These are phyloP conservation scores for Microbotryomycetes sp. DNA, from an alignment of 1,284 basidiomycete species.

Conservation along the genomic window DNA sequence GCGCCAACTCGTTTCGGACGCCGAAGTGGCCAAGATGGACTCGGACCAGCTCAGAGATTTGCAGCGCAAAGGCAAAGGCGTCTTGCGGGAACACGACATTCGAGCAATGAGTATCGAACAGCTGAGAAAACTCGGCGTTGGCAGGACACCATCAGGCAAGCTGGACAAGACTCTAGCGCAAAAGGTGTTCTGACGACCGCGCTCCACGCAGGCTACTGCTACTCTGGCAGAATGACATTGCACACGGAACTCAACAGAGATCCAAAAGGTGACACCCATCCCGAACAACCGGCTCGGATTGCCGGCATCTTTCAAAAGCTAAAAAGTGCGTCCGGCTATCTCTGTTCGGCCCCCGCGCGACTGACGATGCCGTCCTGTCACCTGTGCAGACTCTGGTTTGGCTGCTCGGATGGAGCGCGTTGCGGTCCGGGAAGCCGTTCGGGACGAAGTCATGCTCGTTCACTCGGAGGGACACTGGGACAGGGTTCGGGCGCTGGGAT, in stretches of 20 bases:
- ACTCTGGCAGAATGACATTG: constrained; percentile 76
- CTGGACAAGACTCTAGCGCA: no score
- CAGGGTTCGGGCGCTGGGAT: constrained; percentile 68
- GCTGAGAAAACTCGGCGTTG: constrained; percentile 19
- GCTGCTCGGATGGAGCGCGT: constrained; percentile 68
- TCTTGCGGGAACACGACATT: constrained; percentile 18
- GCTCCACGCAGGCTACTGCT: constrained; percentile 71
- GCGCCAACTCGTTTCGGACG: constrained; percentile 5
- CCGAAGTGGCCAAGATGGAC: constrained; percentile 3
- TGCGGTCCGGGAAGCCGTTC: constrained; percentile 62
- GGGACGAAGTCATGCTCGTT: constrained; percentile 75
- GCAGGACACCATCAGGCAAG: constrained; percentile 15
- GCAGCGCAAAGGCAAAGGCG: background rate
- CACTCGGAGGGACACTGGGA: constrained; percentile 87
- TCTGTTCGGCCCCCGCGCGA: background rate
- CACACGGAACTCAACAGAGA: constrained; percentile 48
- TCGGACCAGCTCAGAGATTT: background rate
- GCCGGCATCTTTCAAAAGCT: constrained; percentile 66
- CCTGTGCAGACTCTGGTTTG: constrained; percentile 47
- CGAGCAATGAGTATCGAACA: constrained; percentile 6
- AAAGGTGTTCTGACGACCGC: no score
- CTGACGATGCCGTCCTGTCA: background rate
- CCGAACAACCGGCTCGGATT: constrained; percentile 83
- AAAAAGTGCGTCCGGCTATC: constrained; percentile 36
- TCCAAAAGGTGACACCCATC: constrained; percentile 53